Base-by-base conservation (phyloP, 257 asterid genomes). In the Thymus quinquecostatus region DNA sequence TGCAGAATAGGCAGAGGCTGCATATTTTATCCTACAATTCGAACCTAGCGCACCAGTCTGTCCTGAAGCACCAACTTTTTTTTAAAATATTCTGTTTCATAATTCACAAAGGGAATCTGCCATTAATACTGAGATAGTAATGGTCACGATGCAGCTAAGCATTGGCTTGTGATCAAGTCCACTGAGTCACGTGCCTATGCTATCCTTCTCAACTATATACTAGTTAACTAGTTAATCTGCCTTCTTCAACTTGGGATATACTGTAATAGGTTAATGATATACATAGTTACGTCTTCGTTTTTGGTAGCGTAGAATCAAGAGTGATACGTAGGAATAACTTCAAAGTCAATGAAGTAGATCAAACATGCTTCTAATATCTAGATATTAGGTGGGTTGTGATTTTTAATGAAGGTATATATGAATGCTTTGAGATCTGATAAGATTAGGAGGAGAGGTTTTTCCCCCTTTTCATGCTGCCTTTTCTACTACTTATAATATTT, bases 171-270 rank as follows among this genome's bases (percentile, higher is more conserved):
- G 79, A 34, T 36, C 50, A 70, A 56, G 79, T 82, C 83, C 81
- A 75, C 74, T 59, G 27, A 38, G 68, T 80, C 85, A 83, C 85
- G 85, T 83, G 87, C 78, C 78, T 75, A 61, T 48, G 62, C 71
- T 72, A 48, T 75, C 72, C 69, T 80, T 30, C 14, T 58, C 28
- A 70, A 40, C 60, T 73, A 21, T 21, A 21, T 21, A 21, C 21
- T 21, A 21, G 21, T 21, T 38, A 48, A 45, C 59, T 73, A 48
- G 51, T 8, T 78, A 40, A 28, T 43, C 41, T 78, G 66, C 55
- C 66, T 62, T 28, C 60, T 38, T 58, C 77, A 66, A 67, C 71
- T 81, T 63, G 80, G 69, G 55, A 51, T 67, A 21, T 21, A 21
- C 21, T 60, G n/a, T 56, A 65, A 58, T 49, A 48, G 66, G 64